Evolutionary conservation across 2,329 filamentous ascomycete genomes (phyloP).

Genomic region (Alternaria angustiovoidea): DNA sequence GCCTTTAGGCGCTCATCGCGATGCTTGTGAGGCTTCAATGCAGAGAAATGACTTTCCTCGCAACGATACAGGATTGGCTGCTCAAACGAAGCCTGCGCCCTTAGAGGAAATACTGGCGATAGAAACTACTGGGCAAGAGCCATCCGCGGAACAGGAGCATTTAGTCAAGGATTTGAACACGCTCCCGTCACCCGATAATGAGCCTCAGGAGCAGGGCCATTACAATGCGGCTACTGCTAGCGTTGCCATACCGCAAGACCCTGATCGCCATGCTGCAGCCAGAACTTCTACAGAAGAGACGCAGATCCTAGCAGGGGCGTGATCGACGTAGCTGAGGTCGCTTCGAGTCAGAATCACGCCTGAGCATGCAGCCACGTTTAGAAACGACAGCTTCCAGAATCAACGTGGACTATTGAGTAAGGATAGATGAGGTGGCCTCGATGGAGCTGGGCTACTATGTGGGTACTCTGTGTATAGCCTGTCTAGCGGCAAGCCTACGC

Average conservation of each 20-base stretch:
- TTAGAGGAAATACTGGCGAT: neutral
- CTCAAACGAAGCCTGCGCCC: neutral
- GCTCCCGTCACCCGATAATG: neutral
- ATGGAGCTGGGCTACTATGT: neutral
- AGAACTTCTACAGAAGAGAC: neutral
- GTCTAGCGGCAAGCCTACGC: neutral
- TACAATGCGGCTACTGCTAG: neutral
- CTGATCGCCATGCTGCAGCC: conserved; percentile 1
- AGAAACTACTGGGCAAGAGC: neutral
- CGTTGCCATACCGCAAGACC: conserved; percentile 1
- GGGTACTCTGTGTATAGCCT: neutral
- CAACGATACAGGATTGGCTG: neutral
- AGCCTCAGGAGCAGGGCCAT: neutral
- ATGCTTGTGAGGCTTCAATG: neutral
- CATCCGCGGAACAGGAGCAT: neutral
- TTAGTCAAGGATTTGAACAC: neutral
- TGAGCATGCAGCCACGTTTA: neutral
- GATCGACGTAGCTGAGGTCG: neutral
- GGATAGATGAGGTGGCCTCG: neutral
- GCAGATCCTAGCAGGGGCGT: neutral
- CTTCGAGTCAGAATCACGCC: neutral
- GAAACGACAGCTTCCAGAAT: neutral
- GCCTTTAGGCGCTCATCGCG: neutral
- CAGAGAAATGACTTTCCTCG: neutral
- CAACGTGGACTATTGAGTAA: neutral